Percentiles rank a stretch among this genome's conserved stretches.
These are phyloP conservation scores for Dorcoceras hygrometricum DNA, from an alignment of 257 asterid species.

Conservation along the genomic window DNA sequence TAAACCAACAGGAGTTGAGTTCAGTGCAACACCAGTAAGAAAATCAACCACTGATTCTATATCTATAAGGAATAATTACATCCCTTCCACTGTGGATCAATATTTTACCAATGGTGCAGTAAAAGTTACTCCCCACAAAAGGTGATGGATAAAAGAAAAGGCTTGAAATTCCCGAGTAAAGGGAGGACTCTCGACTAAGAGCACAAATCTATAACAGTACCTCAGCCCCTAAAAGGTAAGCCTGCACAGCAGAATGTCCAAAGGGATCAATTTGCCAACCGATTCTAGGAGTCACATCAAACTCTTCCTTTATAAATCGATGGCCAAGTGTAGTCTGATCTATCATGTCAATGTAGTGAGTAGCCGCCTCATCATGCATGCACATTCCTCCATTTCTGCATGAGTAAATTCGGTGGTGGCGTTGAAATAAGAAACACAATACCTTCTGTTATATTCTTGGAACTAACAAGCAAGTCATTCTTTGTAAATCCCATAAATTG, in stretches of 20 bases:
- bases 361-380: constrained; percentile 96
- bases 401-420: neutral
- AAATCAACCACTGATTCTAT: neutral
- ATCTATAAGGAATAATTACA: neutral
- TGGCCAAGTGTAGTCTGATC: constrained; percentile 98
- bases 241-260: constrained; percentile 98
- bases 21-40: constrained; percentile 8
- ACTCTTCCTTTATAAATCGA: constrained; percentile 62
- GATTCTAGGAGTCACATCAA: constrained; percentile 83
- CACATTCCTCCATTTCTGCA: constrained; percentile 97
- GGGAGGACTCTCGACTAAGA: neutral
- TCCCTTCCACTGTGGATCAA: neutral
- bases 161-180: neutral
- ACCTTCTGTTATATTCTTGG: constrained; percentile 6
- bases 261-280: constrained; percentile 99
- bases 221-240: constrained; percentile 96
- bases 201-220: constrained; percentile 29
- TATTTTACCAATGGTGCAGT: neutral
- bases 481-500: neutral
- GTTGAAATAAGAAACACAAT: constrained; percentile 1
- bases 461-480: neutral
- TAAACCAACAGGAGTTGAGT: constrained; percentile 31
- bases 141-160: neutral
- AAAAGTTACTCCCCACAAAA: neutral
- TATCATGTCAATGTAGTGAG: constrained; percentile 96